These are phyloP conservation scores for Aspergillus carbonarius DNA, from an alignment of 2,329 filamentous ascomycete genomes.

Conservation along the genomic window DNA sequence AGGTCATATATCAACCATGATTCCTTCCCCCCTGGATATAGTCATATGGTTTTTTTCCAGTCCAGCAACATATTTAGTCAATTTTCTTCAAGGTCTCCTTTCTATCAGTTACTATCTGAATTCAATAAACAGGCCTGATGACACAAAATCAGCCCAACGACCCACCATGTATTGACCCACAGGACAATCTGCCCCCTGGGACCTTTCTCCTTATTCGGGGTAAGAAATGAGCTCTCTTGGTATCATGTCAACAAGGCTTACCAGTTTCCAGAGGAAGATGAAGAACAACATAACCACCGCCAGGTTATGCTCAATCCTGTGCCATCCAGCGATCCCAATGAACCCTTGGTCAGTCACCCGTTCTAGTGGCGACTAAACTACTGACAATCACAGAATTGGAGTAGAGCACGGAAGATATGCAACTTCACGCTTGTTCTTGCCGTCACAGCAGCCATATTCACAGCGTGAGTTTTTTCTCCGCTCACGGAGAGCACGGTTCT, in stretches of 20 bases:
- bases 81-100: too few relatives aligned
- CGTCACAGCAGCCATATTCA: conserved; percentile 46
- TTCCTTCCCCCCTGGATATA: background rate
- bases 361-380: background rate
- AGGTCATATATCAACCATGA: background rate
- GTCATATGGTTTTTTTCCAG: too few relatives aligned
- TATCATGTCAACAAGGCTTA: background rate
- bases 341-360: conserved; percentile 33
- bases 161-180: background rate
- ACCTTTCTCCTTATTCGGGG: conserved; percentile 28
- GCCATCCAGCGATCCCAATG: conserved; percentile 40
- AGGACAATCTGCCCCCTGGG: conserved; percentile 20
- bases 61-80: too few relatives aligned
- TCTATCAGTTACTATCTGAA: background rate
- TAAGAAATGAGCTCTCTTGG: background rate
- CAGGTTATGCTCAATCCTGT: conserved; percentile 37
- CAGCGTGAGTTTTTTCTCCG: conserved; percentile 25
- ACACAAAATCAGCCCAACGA: background rate
- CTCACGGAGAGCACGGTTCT: background rate
- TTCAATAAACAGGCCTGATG: conserved; percentile 9
- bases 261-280: conserved; percentile 14
- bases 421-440: conserved; percentile 46
- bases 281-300: conserved; percentile 9
- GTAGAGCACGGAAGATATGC: conserved; percentile 39
- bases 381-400: conserved; percentile 43